A percentile compares a stretch with the other conserved stretches of the same genome.
Evolutionary conservation across 208 protist genomes (phyloP).

Genomic region (Crithidia thermophila): DNA sequence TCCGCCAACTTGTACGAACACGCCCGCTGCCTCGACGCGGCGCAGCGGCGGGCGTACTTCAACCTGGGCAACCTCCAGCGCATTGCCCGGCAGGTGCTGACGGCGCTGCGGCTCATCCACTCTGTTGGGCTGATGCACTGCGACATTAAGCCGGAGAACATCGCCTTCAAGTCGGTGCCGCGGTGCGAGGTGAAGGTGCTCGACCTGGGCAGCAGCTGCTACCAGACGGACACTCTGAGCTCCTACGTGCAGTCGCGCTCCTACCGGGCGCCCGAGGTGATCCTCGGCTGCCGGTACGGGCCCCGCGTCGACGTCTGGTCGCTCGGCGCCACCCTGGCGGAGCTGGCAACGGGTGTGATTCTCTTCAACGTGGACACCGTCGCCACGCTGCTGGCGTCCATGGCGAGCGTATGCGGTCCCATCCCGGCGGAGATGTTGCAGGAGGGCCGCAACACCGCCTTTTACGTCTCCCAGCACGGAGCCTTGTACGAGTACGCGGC

Average conservation of each 20-base stretch:
- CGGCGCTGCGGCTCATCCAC: constrained; percentile 79
- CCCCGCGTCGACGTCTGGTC: constrained; percentile 90
- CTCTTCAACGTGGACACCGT: constrained; percentile 89
- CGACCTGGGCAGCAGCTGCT: constrained; percentile 89
- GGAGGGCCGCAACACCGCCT: constrained; percentile 89
- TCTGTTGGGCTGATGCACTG: constrained; percentile 95
- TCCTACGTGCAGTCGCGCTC: constrained; percentile 93
- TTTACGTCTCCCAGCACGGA: constrained; percentile 93
- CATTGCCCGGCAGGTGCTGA: constrained; percentile 78
- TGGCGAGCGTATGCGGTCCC: constrained; percentile 70
- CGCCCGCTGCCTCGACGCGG: constrained; percentile 73
- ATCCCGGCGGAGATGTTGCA: constrained; percentile 81
- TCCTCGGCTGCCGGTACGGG: constrained; percentile 86
- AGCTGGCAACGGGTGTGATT: constrained; percentile 92
- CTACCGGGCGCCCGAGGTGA: constrained; percentile 94
- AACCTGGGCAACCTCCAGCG: constrained; percentile 77
- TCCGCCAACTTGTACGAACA: constrained; percentile 93
- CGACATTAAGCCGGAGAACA: constrained; percentile 97
- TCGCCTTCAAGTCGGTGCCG: constrained; percentile 84
- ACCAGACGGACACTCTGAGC: constrained; percentile 73
- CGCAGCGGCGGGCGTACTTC: constrained; percentile 79
- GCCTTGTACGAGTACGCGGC: constrained; percentile 73
- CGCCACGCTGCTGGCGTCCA: constrained; percentile 59
- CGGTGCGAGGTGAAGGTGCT: constrained; percentile 86
- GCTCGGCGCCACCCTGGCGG: constrained; percentile 93